Percentiles rank a stretch among this genome's conserved stretches.
Evolutionary conservation across 2,329 filamentous ascomycete genomes (phyloP).

Genomic region (Paracoccidioides lutzii): DNA sequence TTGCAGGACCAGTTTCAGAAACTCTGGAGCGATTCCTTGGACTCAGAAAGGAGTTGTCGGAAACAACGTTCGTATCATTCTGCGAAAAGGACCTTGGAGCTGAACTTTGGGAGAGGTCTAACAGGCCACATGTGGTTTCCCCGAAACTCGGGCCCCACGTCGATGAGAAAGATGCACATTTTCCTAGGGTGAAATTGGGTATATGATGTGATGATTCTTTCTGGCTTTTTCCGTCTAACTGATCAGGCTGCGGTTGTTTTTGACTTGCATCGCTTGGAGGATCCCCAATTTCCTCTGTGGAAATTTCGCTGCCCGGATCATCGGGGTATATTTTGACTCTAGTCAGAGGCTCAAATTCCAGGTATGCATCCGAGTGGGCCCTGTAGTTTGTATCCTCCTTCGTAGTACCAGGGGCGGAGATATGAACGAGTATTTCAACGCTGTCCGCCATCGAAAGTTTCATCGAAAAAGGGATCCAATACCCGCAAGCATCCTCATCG

Average conservation of each 20-base stretch:
- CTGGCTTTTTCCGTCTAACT: not conserved
- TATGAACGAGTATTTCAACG: conserved; percentile 30
- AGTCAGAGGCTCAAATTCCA: conserved; percentile 22
- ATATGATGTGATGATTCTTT: not conserved
- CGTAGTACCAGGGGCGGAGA: conserved; percentile 26
- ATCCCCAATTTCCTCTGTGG: not conserved
- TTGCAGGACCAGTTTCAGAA: not conserved
- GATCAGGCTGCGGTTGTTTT: not conserved
- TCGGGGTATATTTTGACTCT: conserved; percentile 13
- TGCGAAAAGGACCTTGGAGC: not conserved
- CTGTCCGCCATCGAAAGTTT: conserved; percentile 10
- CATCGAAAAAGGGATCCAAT: not conserved
- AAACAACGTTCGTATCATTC: not conserved
- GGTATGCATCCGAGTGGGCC: conserved; percentile 25
- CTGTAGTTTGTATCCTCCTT: conserved; percentile 28
- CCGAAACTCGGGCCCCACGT: conserved; percentile 1
- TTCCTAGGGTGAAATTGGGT: not conserved
- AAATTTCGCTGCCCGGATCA: not conserved
- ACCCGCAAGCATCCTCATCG: not conserved
- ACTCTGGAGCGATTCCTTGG: not conserved
- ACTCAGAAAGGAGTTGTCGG: not conserved
- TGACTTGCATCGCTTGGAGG: not conserved
- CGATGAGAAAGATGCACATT: not conserved
- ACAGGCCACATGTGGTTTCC: not conserved
- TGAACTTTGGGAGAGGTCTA: not conserved